These are phyloP conservation scores for Dryas octopetala DNA, from an alignment of 306 rosid species.

Conservation along the genomic window DNA sequence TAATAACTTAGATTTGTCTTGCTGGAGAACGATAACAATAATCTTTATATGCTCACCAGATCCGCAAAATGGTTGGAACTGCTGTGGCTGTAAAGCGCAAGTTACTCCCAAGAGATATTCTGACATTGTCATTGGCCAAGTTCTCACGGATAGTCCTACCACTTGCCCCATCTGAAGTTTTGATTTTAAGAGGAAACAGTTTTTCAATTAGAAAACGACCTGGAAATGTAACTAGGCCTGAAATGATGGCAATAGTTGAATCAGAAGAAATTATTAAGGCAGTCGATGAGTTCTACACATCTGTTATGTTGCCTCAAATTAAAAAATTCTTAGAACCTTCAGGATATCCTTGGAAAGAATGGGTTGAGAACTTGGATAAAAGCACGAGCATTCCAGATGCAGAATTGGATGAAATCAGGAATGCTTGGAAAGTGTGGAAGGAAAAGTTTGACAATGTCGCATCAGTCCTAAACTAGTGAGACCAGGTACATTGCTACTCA, in stretches of 20 bases:
- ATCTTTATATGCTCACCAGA: conserved; percentile 42
- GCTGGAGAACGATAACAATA: conserved; percentile 4
- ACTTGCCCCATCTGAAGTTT: conserved; percentile 80
- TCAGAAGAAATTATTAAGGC: conserved; percentile 59
- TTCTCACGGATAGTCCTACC: conserved; percentile 74
- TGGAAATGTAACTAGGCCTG: conserved; percentile 62
- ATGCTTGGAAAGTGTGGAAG: conserved; percentile 76
- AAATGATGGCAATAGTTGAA: conserved; percentile 69
- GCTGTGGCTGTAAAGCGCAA: conserved; percentile 83
- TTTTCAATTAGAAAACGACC: conserved; percentile 52
- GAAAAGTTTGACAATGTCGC: conserved; percentile 35
- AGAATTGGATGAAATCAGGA: conserved; percentile 68
- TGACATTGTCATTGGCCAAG: conserved; percentile 61
- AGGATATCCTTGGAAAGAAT: conserved; percentile 68
- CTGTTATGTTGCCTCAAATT: conserved; percentile 69
- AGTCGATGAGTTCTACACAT: conserved; percentile 69
- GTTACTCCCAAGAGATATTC: conserved; percentile 68
- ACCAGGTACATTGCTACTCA: conserved; percentile 4
- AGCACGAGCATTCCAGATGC: conserved; percentile 61
- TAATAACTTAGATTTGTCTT: conserved; percentile 2
- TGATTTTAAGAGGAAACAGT: conserved; percentile 68
- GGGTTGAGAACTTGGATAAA: conserved; percentile 79
- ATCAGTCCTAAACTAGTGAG: conserved; percentile 23
- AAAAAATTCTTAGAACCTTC: conserved; percentile 67
- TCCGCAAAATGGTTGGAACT: conserved; percentile 89